Evolutionary conservation across 2,329 filamentous ascomycete species (phyloP).

Genomic region (Fusarium sp.): DNA sequence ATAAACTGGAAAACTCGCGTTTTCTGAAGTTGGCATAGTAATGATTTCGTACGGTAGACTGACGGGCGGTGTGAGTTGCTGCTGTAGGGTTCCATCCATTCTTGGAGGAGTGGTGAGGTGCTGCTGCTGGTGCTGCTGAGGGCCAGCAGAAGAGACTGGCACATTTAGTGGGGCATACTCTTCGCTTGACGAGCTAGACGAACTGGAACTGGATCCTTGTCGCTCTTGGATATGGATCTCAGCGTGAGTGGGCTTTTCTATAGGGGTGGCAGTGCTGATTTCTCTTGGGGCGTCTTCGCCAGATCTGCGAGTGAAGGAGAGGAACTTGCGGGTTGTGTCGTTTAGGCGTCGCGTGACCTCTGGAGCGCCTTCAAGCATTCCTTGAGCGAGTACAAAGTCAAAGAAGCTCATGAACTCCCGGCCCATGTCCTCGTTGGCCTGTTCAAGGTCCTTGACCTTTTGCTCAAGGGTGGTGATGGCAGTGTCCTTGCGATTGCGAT

Average conservation of each 20-base stretch:
- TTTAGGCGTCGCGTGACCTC: conserved; percentile 72
- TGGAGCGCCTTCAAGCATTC: conserved; percentile 71
- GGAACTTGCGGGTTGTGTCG: conserved; percentile 71
- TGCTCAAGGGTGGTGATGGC: conserved; percentile 82
- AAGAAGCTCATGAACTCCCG: conserved; percentile 78
- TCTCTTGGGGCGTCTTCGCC: conserved; percentile 51
- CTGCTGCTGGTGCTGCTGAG: conserved; percentile 7
- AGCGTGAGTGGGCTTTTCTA: not conserved
- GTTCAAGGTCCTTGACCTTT: conserved; percentile 78
- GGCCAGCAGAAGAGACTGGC: not conserved
- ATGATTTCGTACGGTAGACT: conserved; percentile 63
- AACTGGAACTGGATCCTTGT: conserved; percentile 13
- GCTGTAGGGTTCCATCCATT: conserved; percentile 22
- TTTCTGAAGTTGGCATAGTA: conserved; percentile 66
- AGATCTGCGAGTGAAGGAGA: conserved; percentile 66
- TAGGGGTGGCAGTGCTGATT: not conserved
- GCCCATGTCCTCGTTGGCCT: conserved; percentile 81
- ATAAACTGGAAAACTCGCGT: conserved; percentile 68
- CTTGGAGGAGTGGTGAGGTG: conserved; percentile 29
- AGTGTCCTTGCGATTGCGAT: conserved; percentile 87
- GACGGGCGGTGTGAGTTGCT: conserved; percentile 37
- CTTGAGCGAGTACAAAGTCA: conserved; percentile 71
- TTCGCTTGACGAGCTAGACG: conserved; percentile 25
- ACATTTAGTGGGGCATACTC: conserved; percentile 1
- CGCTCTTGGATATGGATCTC: conserved; percentile 10